Base-by-base conservation (phyloP, 1,139 yeast genomes). In the Pichia sp. region DNA sequence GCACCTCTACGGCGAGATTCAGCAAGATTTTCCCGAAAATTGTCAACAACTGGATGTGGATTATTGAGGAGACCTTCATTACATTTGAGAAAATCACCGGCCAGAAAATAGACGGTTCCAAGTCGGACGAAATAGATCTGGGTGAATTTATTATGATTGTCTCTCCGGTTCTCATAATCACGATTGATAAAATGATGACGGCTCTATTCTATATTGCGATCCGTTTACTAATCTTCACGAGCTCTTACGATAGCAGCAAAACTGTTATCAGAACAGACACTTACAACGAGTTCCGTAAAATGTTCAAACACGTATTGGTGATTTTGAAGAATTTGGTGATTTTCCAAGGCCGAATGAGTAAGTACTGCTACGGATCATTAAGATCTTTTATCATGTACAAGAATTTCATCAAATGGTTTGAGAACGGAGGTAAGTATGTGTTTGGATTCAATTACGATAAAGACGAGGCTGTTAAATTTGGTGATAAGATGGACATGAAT, bases 331-430 rank as follows among this genome's bases (percentile, higher is more conserved):
- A 48, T 4, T 39, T 52, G 8, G 34, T 50, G 9, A 45, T 47
- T 32, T 33, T 52, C 6, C 41, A 50, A 27, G 52, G 45, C 3
- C 37, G 49, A 10, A 8, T 50, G 32, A 51, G 55, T 29, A 54
- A 50, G 26, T 50, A 48, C 34, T 52, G 53, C 40, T 56, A 56
- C 38, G 16, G 42, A 23, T 40, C 54, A 9, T 48, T 44, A 29
- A 45, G 60, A 29, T 16, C 44, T 7, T 49, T 41, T 36, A 48
- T 50, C 2, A 42, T 42, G 11, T 46, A 40, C 38, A 45, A 38
- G n/a, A 49, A 43, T 35, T 16, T 55, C 8, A 36, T 45, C 16
- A 54, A 52, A 16, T 54, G 56, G 49, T 37, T 56, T 42, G 55
- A 54, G 37, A 48, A 43, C 35, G 52, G 51, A 3, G 55, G 58